These are phyloP conservation scores for Blastocystis sp. DNA, from an alignment of 352 stramenopile species.

Conservation along the genomic window DNA sequence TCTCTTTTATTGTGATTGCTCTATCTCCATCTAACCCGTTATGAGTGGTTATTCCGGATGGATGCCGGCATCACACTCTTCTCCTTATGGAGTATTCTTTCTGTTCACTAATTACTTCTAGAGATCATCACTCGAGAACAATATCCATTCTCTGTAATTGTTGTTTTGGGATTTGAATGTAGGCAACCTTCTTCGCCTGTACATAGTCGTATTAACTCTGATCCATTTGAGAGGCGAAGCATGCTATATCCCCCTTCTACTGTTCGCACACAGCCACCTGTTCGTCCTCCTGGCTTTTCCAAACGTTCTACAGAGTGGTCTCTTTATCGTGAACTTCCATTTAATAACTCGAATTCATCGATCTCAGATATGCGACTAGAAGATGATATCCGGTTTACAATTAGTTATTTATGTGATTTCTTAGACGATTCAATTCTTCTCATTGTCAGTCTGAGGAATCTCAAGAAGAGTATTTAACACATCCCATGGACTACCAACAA, in stretches of 20 bases:
- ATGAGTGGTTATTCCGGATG: no score
- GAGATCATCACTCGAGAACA: no score
- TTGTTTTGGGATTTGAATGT: no score
- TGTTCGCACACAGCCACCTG: not conserved
- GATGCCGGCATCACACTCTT: no score
- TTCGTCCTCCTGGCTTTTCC: not conserved
- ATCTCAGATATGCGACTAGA: not conserved
- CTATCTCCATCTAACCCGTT: no score
- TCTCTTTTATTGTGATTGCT: no score
- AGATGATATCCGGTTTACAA: conserved; percentile 5
- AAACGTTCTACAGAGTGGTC: no score
- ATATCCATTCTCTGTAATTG: no score
- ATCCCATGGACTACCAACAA: not conserved
- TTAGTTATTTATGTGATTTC: not conserved
- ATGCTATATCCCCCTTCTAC: conserved; percentile 53
- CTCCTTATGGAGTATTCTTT: no score
- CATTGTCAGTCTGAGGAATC: not conserved
- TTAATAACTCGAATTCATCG: no score
- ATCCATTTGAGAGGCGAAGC: not conserved
- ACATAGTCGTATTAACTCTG: conserved; percentile 16
- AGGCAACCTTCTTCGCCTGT: not conserved
- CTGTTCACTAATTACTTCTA: no score
- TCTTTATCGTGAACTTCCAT: no score
- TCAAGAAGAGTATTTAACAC: not conserved
- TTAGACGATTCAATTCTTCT: conserved; percentile 7